Conservation (phyloP, 805 yeast genomes). For the Dipodascus albidus region DNA sequence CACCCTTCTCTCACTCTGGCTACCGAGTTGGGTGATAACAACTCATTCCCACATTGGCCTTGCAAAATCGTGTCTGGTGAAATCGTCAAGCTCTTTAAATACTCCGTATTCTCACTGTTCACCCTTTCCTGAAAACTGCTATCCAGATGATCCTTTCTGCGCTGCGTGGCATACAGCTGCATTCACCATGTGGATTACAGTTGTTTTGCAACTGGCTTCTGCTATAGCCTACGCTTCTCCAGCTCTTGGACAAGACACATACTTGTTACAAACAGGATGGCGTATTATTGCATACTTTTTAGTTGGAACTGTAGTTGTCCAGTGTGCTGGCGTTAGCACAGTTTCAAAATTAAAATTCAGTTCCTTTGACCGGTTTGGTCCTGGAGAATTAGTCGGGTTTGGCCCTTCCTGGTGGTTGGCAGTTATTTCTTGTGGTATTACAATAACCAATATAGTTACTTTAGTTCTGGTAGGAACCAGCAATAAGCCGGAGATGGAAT, state of each 20-base stretch:
- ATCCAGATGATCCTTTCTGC: slow-evolving; percentile 13
- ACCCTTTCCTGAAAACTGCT: not conserved
- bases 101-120: slow-evolving; percentile 7
- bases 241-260: slow-evolving; percentile 12
- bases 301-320: slow-evolving; percentile 3
- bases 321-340: not conserved
- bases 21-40: slow-evolving; percentile 5
- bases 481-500: slow-evolving; percentile 9
- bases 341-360: not conserved
- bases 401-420: slow-evolving; percentile 16
- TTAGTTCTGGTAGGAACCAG: slow-evolving; percentile 17
- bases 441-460: slow-evolving; percentile 10
- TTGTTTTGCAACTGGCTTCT: slow-evolving; percentile 16
- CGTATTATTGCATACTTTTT: slow-evolving; percentile 7
- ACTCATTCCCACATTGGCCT: slow-evolving; percentile 9
- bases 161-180: slow-evolving; percentile 21
- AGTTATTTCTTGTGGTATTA: slow-evolving; percentile 10
- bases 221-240: slow-evolving; percentile 14
- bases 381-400: slow-evolving; percentile 9
- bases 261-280: slow-evolving; percentile 12
- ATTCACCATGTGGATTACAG: slow-evolving; percentile 17
- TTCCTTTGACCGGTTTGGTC: slow-evolving; percentile 7
- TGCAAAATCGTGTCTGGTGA: slow-evolving; percentile 5
- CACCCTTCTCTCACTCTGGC: slow-evolving; percentile 5
- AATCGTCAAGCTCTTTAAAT: not conserved